phyloP scores from a whole-genome alignment of 2,329 filamentous ascomycete genomes.

The Dactylellina drechsleri region DNA sequence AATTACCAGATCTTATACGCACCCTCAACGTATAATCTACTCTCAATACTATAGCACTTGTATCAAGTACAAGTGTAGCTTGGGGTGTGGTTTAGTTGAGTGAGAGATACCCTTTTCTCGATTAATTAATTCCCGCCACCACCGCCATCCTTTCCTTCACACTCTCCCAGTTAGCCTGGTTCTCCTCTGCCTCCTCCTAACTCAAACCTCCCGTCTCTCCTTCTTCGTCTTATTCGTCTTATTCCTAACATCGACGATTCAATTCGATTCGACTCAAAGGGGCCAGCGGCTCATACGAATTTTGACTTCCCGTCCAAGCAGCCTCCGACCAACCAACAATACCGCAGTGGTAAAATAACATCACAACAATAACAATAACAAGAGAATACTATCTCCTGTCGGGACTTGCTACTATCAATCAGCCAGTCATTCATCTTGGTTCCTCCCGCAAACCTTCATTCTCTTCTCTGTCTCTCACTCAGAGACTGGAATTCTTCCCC shows the following conservation, averaged over 20 bases:
- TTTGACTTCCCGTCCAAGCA: slow-evolving; percentile 36
- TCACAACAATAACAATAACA: no score
- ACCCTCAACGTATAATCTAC: not conserved
- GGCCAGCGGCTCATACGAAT: slow-evolving; percentile 1
- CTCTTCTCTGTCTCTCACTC: not conserved
- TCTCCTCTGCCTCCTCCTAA: no score
- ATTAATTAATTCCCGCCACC: slow-evolving; percentile 41
- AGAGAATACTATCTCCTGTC: no score
- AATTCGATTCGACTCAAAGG: not conserved
- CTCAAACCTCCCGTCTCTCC: slow-evolving; percentile 9
- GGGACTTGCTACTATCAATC: no score
- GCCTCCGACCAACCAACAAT: slow-evolving; percentile 24
- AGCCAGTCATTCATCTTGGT: no score
- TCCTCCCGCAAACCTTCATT: not conserved
- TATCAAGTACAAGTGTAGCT: not conserved
- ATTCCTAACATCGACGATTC: not conserved
- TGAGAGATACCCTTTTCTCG: not conserved
- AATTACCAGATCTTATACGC: no score
- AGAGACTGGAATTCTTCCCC: slow-evolving; percentile 30
- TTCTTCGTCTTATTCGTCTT: slow-evolving; percentile 7
- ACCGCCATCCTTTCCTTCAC: slow-evolving; percentile 38
- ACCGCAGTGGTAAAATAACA: not conserved
- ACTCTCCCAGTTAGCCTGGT: no score
- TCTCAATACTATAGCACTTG: not conserved
- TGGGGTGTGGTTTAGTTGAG: not conserved